Evolutionary conservation across 139 green algal species (phyloP).

Genomic region (Tetradesmus lagerheimii): DNA sequence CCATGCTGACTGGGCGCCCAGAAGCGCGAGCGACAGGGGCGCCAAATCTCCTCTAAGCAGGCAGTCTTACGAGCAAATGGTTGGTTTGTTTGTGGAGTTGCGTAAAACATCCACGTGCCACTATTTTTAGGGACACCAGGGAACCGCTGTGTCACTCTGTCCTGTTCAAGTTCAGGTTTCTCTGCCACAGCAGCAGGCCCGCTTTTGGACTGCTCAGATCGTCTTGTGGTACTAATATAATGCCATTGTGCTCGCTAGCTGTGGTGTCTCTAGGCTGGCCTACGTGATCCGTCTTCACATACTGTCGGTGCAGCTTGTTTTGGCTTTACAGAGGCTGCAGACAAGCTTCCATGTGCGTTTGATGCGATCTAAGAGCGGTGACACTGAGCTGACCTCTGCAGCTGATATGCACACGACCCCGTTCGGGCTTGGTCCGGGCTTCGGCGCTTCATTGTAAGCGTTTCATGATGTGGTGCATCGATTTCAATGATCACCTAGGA

Average conservation of each 20-base stretch:
- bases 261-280: background rate
- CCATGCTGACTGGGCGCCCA: background rate
- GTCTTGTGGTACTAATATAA: background rate
- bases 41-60: background rate
- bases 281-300: background rate
- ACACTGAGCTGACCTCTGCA: too few relatives aligned
- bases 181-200: background rate
- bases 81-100: too few relatives aligned
- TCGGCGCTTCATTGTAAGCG: too few relatives aligned
- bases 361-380: too few relatives aligned
- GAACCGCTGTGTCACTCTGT: background rate
- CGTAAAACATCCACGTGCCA: too few relatives aligned
- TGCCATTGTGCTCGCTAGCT: background rate
- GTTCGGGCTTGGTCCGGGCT: too few relatives aligned
- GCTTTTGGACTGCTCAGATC: background rate
- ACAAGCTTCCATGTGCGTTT: too few relatives aligned
- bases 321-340: background rate
- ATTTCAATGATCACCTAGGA: too few relatives aligned
- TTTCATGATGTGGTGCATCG: too few relatives aligned
- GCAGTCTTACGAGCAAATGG: background rate
- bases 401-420: too few relatives aligned
- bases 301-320: background rate
- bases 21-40: background rate
- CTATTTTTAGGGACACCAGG: background rate
- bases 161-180: background rate